phyloP scores from a whole-genome alignment of 2,329 filamentous ascomycete species.

The Grosmannia serpens region DNA sequence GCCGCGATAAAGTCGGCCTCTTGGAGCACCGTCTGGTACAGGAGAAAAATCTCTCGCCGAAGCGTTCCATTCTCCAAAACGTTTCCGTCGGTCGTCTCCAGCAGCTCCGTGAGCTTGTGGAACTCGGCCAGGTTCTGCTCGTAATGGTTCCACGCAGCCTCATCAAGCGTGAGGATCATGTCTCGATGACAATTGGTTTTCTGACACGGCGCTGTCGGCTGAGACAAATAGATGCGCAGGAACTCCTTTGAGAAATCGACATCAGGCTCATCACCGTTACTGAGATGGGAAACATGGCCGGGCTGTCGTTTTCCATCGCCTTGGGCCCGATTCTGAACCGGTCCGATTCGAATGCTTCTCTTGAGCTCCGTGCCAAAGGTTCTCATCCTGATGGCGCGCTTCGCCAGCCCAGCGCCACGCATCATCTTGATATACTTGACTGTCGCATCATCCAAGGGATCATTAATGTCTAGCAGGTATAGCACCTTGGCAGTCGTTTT shows the following conservation, averaged over 20 bases:
- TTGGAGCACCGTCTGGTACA: conserved; percentile 27
- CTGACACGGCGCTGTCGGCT: background rate
- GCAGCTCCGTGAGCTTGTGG: conserved; percentile 22
- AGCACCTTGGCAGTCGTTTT: conserved; percentile 23
- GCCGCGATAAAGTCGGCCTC: conserved; percentile 33
- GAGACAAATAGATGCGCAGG: conserved; percentile 20
- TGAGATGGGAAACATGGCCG: background rate
- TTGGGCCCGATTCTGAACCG: background rate
- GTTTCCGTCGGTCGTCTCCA: conserved; percentile 19
- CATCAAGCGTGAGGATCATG: conserved; percentile 27
- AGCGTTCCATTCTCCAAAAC: conserved; percentile 15
- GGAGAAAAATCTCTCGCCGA: conserved; percentile 16
- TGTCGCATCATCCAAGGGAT: conserved; percentile 33
- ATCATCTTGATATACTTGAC: conserved; percentile 28
- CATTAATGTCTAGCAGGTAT: conserved; percentile 36
- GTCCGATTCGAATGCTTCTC: conserved; percentile 2
- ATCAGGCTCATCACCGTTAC: conserved; percentile 3
- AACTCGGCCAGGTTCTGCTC: conserved; percentile 22
- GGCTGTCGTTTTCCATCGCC: background rate
- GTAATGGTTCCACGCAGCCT: conserved; percentile 30
- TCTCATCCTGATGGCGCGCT: conserved; percentile 12
- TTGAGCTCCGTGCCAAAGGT: conserved; percentile 13
- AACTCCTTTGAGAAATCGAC: conserved; percentile 21
- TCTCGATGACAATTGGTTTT: background rate
- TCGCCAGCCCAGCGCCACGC: conserved; percentile 21